Evolutionary conservation across 169 alveolate species (phyloP).

Genomic region (Theileria orientalis): DNA sequence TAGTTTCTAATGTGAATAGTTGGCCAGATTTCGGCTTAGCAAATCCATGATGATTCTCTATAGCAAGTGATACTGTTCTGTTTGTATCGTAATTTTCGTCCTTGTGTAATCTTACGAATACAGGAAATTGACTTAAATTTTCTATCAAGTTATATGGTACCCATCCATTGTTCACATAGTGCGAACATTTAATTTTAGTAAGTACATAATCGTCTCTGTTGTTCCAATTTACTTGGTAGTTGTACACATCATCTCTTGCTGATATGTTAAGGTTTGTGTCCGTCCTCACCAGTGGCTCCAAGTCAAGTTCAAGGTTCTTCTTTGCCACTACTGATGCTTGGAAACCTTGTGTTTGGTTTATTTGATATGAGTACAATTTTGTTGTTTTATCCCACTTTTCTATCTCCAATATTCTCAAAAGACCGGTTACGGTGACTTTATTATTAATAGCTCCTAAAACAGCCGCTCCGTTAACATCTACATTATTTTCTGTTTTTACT

Average conservation of each 20-base stretch:
- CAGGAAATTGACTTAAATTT: background rate
- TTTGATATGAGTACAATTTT: background rate
- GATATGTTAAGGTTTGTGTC: background rate
- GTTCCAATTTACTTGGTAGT: slow-evolving; percentile 38
- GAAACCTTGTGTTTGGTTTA: background rate
- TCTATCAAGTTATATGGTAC: background rate
- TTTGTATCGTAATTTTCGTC: background rate
- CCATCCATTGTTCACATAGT: background rate
- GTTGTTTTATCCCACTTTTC: slow-evolving; percentile 16
- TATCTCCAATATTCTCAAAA: background rate
- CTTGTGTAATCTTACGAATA: slow-evolving; percentile 3
- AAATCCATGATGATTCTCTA: background rate
- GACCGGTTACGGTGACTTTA: background rate
- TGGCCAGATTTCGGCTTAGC: background rate
- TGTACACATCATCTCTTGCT: slow-evolving; percentile 1
- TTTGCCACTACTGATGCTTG: background rate
- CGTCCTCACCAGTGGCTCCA: slow-evolving; percentile 13
- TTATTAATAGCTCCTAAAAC: too few species aligned
- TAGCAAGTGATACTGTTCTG: background rate
- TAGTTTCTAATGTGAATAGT: background rate
- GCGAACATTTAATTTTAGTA: background rate
- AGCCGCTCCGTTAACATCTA: too few species aligned
- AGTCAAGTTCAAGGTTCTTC: slow-evolving; percentile 22
- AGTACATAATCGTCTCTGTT: slow-evolving; percentile 15
- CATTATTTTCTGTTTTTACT: background rate